A percentile compares a stretch with the other conserved stretches of the same genome.
phyloP scores from a whole-genome alignment of 108 stramenopile species.

The Parmales sp. region DNA sequence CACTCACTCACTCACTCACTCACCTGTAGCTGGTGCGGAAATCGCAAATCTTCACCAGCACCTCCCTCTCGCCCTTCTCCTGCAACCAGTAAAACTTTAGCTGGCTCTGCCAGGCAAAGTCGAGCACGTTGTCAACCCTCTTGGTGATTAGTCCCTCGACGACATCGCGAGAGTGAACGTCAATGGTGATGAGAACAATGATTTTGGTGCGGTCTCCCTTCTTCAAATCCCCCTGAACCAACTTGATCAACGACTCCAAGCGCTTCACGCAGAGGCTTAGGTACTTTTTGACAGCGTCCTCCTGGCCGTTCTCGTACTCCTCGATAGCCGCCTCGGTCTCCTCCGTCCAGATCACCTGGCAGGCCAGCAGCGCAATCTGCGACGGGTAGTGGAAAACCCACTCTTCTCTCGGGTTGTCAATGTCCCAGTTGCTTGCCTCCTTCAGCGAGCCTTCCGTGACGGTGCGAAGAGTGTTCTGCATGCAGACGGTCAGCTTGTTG shows the following conservation, averaged over 20 bases:
- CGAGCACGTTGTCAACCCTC: not conserved
- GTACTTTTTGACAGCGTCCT: constrained; percentile 9
- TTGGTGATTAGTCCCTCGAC: constrained; percentile 3
- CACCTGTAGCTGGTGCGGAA: constrained; percentile 13
- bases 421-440: constrained; percentile 21
- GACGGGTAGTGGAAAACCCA: constrained; percentile 24
- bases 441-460: not conserved
- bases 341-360: constrained; percentile 12
- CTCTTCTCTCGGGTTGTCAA: constrained; percentile 24
- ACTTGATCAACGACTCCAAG: constrained; percentile 19
- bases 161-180: constrained; percentile 13
- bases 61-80: constrained; percentile 35
- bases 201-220: constrained; percentile 6
- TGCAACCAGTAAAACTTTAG: constrained; percentile 53
- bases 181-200: constrained; percentile 6
- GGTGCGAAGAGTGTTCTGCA: constrained; percentile 22
- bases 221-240: constrained; percentile 19
- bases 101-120: constrained; percentile 35
- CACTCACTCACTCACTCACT: not conserved
- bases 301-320: constrained; percentile 35
- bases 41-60: constrained; percentile 25
- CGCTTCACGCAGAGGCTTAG: not conserved
- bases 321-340: not conserved
- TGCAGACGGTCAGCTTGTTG: constrained; percentile 16
- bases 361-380: constrained; percentile 14